Percentiles rank a stretch among this genome's conserved stretches.
phyloP scores from a whole-genome alignment of 2,329 filamentous ascomycete genomes.

The Huntiella decipiens region DNA sequence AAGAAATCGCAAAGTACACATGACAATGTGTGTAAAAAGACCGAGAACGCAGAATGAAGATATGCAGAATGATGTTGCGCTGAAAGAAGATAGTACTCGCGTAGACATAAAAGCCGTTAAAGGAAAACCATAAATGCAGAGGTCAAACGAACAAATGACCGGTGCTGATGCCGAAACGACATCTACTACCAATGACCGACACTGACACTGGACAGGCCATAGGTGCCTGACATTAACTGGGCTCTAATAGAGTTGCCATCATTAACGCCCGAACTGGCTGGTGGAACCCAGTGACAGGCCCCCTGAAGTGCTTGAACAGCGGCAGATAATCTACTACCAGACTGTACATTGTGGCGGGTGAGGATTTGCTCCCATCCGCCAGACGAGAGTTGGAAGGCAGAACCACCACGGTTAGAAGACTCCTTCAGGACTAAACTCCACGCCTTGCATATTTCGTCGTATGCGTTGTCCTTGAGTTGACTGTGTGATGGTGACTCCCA shows the following conservation, averaged over 20 bases:
- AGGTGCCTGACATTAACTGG: conserved; percentile 41
- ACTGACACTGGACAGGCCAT: conserved; percentile 34
- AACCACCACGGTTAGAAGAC: conserved; percentile 63
- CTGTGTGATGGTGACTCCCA: conserved; percentile 83
- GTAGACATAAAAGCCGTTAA: conserved; percentile 2
- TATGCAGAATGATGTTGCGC: conserved; percentile 3
- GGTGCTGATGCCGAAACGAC: no score
- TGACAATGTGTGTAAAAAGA: conserved; percentile 1
- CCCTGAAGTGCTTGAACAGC: conserved; percentile 61
- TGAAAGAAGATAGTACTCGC: background rate
- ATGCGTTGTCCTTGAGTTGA: conserved; percentile 84
- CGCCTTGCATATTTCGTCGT: conserved; percentile 85
- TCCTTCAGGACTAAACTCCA: conserved; percentile 87
- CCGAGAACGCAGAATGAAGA: background rate
- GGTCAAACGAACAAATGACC: no score
- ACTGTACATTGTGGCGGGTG: conserved; percentile 70
- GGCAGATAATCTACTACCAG: conserved; percentile 59
- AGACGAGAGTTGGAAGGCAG: conserved; percentile 74
- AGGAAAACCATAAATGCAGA: background rate
- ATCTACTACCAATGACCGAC: conserved; percentile 39
- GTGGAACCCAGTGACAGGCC: conserved; percentile 47
- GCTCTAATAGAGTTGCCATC: conserved; percentile 40
- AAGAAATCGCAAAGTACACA: background rate
- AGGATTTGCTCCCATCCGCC: conserved; percentile 85
- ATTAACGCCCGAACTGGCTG: conserved; percentile 13